Conservation (phyloP, 371 early-diverging fungal species). For the Coelomomyces lativittatus region DNA sequence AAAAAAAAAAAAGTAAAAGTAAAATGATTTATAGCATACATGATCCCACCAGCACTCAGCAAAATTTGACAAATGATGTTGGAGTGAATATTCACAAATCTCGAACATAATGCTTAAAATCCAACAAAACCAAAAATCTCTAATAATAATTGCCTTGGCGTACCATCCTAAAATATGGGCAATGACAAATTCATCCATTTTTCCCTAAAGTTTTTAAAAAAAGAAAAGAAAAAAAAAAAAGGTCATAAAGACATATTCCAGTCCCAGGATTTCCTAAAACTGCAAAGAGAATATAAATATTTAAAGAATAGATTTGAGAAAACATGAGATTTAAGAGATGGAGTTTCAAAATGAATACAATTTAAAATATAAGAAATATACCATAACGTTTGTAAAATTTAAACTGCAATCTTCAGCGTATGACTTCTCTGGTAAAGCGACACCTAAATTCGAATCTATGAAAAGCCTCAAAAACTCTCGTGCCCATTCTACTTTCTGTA, state of each 20-base stretch:
- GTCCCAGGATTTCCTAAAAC: not conserved
- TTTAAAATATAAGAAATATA: not conserved
- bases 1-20: too few relatives aligned
- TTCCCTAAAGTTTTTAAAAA: too few relatives aligned
- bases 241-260: not conserved
- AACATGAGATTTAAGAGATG: too few relatives aligned
- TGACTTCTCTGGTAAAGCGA: constrained; percentile 65
- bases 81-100: constrained; percentile 79
- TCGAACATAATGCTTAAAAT: constrained; percentile 83
- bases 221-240: not conserved
- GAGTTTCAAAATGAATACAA: too few relatives aligned
- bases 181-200: constrained; percentile 80
- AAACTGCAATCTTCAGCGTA: constrained; percentile 77
- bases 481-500: constrained; percentile 66
- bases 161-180: constrained; percentile 93
- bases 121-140: constrained; percentile 90
- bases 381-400: constrained; percentile 52
- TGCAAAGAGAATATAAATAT: not conserved
- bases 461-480: constrained; percentile 55
- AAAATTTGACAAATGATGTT: constrained; percentile 90
- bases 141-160: constrained; percentile 70
- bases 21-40: constrained; percentile 20
- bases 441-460: constrained; percentile 63
- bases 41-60: constrained; percentile 99
- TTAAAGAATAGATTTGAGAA: not conserved